Base-by-base conservation (phyloP, 2,329 filamentous ascomycete genomes). In the Beauveria brongniartii region DNA sequence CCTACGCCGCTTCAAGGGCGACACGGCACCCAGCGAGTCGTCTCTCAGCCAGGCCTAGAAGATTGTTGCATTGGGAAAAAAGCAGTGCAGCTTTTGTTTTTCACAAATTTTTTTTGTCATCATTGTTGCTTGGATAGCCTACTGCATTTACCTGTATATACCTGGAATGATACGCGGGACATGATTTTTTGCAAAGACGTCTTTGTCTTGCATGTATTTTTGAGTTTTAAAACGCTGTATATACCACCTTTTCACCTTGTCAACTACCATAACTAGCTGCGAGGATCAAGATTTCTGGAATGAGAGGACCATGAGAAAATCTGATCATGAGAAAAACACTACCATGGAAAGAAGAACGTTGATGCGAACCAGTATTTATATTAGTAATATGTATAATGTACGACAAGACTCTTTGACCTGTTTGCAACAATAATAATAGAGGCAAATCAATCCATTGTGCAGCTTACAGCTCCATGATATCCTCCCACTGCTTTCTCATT, bases 401-500 rank as follows among this genome's bases (percentile, higher is more conserved):
- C 7, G 34, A 16, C 0, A 37, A 37, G 2, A 6, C 34, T 16
- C 12, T 37, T 16, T 0, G 14, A 37, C 34, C 34, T 6, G 12
- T 37, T 16, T 37, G 34, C 34, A 37, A 5, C 14, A 10, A 16
- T 37, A 3, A 37, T 6, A 0, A 37, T 37, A 16, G 0, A 37
- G 14, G 34, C 34, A 37, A 37, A 50, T 3, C 24, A 26, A 30
- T 16, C 6, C 18, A 24, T 2, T 10, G 47, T 54, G 37, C 34
- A 24, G 2, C 8, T 26, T 65, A 63, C n/a, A 71, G 55, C 28
- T 65, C 64, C 7, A 71, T 54, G 55, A 70, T 68, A n/a, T 66
- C 74, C 70, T 84, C 86, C 91, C 87, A 92, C 67, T 82, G 77
- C 28, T 70, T 71, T 67, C 91, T 80, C 76, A 95, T 71, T 65